Evolutionary conservation across 441 rosid species (phyloP).

Genomic region (Capsella rubella): DNA sequence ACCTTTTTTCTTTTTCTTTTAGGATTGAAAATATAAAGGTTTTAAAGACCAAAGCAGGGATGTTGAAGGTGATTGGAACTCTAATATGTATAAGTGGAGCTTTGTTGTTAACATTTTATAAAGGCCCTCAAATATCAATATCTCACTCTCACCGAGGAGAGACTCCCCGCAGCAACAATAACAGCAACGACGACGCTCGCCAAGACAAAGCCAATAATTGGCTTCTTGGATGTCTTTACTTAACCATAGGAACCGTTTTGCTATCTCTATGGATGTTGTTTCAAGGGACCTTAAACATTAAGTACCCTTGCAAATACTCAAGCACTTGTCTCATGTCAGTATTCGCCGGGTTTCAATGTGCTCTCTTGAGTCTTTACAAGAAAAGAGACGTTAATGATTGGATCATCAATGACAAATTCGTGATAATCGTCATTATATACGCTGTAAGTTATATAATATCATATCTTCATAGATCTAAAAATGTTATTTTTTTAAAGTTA

Average conservation of each 20-base stretch:
- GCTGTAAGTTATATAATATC: slow-evolving; percentile 49
- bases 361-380: slow-evolving; percentile 50
- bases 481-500: neutral
- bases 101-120: slow-evolving; percentile 56
- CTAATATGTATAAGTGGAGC: slow-evolving; percentile 57
- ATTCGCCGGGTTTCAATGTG: slow-evolving; percentile 63
- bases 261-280: slow-evolving; percentile 68
- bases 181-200: slow-evolving; percentile 10
- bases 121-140: slow-evolving; percentile 51
- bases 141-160: slow-evolving; percentile 27
- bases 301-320: slow-evolving; percentile 64
- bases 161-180: slow-evolving; percentile 1
- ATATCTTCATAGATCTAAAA: neutral
- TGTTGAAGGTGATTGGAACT: slow-evolving; percentile 56
- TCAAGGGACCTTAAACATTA: slow-evolving; percentile 56
- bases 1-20: neutral
- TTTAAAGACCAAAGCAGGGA: slow-evolving; percentile 51
- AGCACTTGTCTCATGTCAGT: slow-evolving; percentile 63
- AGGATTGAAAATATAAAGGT: slow-evolving; percentile 51
- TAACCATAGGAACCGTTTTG: slow-evolving; percentile 44
- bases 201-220: slow-evolving; percentile 45
- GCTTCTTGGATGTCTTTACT: slow-evolving; percentile 52
- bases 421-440: slow-evolving; percentile 48
- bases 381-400: slow-evolving; percentile 49
- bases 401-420: slow-evolving; percentile 54